Evolutionary conservation across 805 yeast genomes (phyloP).

Genomic region (Yamadazyma scolyti): DNA sequence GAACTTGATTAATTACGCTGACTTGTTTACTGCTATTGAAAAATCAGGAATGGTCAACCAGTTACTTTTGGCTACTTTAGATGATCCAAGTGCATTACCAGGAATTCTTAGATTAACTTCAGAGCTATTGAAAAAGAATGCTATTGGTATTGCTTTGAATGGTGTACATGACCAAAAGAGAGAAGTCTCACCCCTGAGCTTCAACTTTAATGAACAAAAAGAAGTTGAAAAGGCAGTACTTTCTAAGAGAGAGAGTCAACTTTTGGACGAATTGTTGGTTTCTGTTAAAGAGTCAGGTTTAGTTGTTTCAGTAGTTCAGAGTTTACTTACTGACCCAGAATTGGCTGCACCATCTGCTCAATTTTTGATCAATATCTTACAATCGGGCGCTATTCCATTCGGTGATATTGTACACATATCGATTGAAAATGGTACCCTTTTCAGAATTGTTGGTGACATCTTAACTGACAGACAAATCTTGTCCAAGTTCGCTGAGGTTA

Average conservation of each 20-base stretch:
- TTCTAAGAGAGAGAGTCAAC: slow-evolving; percentile 16
- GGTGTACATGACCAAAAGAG: slow-evolving; percentile 1
- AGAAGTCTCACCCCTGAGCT: not conserved
- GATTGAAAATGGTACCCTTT: slow-evolving; percentile 17
- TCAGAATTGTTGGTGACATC: slow-evolving; percentile 14
- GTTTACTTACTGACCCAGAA: slow-evolving; percentile 22
- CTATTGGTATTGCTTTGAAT: slow-evolving; percentile 11
- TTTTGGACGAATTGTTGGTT: slow-evolving; percentile 16
- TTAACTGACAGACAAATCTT: slow-evolving; percentile 18
- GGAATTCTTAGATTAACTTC: slow-evolving; percentile 20
- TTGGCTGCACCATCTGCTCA: slow-evolving; percentile 25
- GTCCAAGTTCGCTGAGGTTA: slow-evolving; percentile 13
- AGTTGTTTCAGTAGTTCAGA: slow-evolving; percentile 18
- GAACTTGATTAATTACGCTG: slow-evolving; percentile 18
- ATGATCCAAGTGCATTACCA: slow-evolving; percentile 21
- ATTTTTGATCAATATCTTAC: slow-evolving; percentile 18
- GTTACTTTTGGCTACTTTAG: slow-evolving; percentile 16
- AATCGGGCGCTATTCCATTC: slow-evolving; percentile 20
- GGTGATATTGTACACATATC: slow-evolving; percentile 17
- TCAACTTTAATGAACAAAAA: not conserved
- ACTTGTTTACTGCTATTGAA: slow-evolving; percentile 20
- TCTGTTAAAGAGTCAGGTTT: slow-evolving; percentile 23
- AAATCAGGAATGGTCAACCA: slow-evolving; percentile 23
- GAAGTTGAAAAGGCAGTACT: slow-evolving; percentile 2
- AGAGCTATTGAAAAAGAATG: slow-evolving; percentile 17